These are phyloP conservation scores for Ganoderma lucidum DNA, from an alignment of 1,284 basidiomycete species.

Conservation along the genomic window DNA sequence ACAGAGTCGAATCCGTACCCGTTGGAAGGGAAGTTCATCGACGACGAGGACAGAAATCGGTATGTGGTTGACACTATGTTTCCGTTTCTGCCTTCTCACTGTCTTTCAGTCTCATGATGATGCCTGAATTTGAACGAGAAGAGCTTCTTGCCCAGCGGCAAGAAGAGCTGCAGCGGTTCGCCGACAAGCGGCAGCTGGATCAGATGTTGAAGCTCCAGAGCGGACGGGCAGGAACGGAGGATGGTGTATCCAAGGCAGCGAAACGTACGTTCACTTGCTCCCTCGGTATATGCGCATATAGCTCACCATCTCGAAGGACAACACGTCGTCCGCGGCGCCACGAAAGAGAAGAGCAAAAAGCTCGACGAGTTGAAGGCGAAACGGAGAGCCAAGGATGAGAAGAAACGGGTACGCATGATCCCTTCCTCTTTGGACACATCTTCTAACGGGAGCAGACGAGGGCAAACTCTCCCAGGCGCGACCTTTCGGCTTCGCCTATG, in stretches of 20 bases:
- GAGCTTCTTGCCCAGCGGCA: slow-evolving; percentile 81
- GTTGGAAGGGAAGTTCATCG: slow-evolving; percentile 88
- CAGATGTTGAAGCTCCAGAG: slow-evolving; percentile 78
- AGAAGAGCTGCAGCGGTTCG: slow-evolving; percentile 82
- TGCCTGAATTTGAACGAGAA: slow-evolving; percentile 92
- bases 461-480: slow-evolving; percentile 65
- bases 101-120: slow-evolving; percentile 69
- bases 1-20: slow-evolving; percentile 78
- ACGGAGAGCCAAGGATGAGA: slow-evolving; percentile 83
- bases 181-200: slow-evolving; percentile 79
- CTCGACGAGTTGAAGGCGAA: slow-evolving; percentile 86
- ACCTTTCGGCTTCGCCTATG: slow-evolving; percentile 76
- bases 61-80: slow-evolving; percentile 59
- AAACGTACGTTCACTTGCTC: slow-evolving; percentile 60
- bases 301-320: slow-evolving; percentile 55
- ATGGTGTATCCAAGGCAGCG: slow-evolving; percentile 74
- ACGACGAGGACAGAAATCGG: slow-evolving; percentile 74
- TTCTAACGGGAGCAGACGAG: slow-evolving; percentile 44
- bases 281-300: not conserved
- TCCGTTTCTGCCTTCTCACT: slow-evolving; percentile 15
- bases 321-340: slow-evolving; percentile 80
- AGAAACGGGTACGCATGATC: slow-evolving; percentile 62
- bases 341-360: slow-evolving; percentile 84
- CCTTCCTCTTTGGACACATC: slow-evolving; percentile 1
- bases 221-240: slow-evolving; percentile 53